Base-by-base conservation (phyloP, 169 alveolate genomes). In the Eimeria nieschulzi region DNA sequence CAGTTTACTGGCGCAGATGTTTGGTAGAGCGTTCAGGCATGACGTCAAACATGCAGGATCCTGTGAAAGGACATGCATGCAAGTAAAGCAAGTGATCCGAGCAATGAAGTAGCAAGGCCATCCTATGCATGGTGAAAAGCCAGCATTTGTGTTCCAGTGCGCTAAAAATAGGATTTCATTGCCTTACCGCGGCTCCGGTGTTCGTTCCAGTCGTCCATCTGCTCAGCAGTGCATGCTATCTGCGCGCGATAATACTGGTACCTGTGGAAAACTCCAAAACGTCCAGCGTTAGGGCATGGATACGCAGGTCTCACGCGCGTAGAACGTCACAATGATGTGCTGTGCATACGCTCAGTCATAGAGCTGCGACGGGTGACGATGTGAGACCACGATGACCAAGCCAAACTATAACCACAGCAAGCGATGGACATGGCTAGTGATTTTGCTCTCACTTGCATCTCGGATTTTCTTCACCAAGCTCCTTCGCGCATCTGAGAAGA, bases 241-340 rank as follows among this genome's bases (percentile, higher is more conserved):
- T 87, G 92, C 19, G 92, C 92, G 39, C 92, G 85, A 66, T 87
- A 87, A 68, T 71, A 87, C 87, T 87, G 92, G 51, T 87, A 87
- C 87, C 92, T 87, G 92, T 9, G 63, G 46, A 33, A 33, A 33
- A 33, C 46, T 3, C 46, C 46, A 33, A 33, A 33, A 33, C 46
- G 46, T 33, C 46, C 46, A 33, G 46, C 46, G 46, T 33, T 33
- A 3, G 46, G 46, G 3, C 46, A 3, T 33, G 46, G 46, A 3
- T 33, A 33, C 46, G 46, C 46, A 33, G 46, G 46, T 33, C 46
- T 33, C 46, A 33, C 3, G 46, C 46, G 6, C 46, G 46, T 33
- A 33, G 0, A 33, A 33, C 3, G 46, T 33, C 46, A 33, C 46
- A 33, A 33, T 33, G 46, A 33, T 33, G 46, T 33, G 46, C 46